These are phyloP conservation scores for Poa annua DNA, from an alignment of 176 grass and related monocot species.

Conservation along the genomic window DNA sequence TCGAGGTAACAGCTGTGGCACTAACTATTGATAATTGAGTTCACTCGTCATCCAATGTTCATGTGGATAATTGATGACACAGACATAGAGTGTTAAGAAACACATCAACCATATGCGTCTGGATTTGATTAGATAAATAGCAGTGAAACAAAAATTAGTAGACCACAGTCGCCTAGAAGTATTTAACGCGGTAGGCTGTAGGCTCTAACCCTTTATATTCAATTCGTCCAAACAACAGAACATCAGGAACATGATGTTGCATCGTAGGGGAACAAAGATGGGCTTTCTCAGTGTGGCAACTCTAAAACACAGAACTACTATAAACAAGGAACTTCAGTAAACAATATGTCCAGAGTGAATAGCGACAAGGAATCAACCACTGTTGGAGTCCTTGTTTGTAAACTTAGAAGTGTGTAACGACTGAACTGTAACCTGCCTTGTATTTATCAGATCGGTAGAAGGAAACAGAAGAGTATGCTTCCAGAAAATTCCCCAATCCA, in stretches of 20 bases:
- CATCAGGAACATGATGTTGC: neutral
- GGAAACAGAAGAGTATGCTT: too few species aligned
- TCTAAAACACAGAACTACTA: neutral
- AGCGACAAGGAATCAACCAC: neutral
- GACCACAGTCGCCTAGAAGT: neutral
- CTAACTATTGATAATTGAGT: neutral
- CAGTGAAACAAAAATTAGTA: neutral
- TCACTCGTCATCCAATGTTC: neutral
- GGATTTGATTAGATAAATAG: neutral
- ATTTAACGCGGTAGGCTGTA: neutral
- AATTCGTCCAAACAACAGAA: too few species aligned
- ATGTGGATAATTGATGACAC: neutral
- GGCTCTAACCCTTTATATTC: too few species aligned
- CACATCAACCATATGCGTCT: neutral
- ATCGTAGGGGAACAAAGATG: neutral
- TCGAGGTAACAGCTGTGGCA: neutral
- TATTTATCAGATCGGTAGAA: too few species aligned
- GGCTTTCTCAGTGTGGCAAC: neutral
- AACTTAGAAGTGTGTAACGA: too few species aligned
- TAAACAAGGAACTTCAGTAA: constrained; percentile 4
- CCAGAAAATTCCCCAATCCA: too few species aligned
- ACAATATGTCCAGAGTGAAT: neutral
- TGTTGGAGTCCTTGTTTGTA: too few species aligned
- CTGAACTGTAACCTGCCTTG: too few species aligned
- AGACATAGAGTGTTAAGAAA: neutral